Percentiles rank a stretch among this genome's conserved stretches.
Conservation (phyloP, 73 alveolate species). For the Tetrahymena borealis region DNA sequence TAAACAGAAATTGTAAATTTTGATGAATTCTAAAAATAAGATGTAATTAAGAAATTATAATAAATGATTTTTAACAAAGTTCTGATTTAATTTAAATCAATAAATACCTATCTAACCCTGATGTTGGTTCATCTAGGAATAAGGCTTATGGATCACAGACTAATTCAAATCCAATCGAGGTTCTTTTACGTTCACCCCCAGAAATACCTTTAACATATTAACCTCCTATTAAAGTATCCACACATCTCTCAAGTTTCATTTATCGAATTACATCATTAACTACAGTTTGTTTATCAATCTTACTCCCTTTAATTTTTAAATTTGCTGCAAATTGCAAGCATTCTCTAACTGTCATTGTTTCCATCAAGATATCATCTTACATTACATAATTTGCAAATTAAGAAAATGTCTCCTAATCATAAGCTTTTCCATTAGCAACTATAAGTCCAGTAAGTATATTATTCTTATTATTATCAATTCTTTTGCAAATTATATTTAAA, state of each 20-base stretch:
- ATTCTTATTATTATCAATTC: not conserved
- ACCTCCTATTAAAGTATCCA: conserved; percentile 38
- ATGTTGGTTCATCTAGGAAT: conserved; percentile 37
- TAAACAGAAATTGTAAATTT: no score
- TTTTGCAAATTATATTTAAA: not conserved
- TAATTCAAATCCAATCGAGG: conserved; percentile 40
- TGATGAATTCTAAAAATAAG: no score
- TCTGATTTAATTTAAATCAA: not conserved
- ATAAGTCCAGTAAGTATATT: not conserved
- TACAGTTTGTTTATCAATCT: conserved; percentile 20
- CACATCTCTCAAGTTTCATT: conserved; percentile 45
- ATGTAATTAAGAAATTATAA: no score
- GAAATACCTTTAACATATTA: conserved; percentile 10
- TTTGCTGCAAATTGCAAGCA: not conserved
- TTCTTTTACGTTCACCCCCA: conserved; percentile 53
- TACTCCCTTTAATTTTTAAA: conserved; percentile 15
- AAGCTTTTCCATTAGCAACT: conserved; percentile 19
- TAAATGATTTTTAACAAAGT: not conserved
- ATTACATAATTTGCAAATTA: conserved; percentile 1
- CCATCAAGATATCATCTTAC: conserved; percentile 18
- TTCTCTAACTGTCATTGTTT: conserved; percentile 1
- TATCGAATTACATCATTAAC: conserved; percentile 51
- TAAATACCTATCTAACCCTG: conserved; percentile 38
- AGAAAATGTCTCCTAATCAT: conserved; percentile 45
- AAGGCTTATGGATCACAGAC: conserved; percentile 32